Percentiles rank a stretch among this genome's conserved stretches.
Evolutionary conservation across 2,329 filamentous ascomycete species (phyloP).

Genomic region (Penicillium vulpinum): DNA sequence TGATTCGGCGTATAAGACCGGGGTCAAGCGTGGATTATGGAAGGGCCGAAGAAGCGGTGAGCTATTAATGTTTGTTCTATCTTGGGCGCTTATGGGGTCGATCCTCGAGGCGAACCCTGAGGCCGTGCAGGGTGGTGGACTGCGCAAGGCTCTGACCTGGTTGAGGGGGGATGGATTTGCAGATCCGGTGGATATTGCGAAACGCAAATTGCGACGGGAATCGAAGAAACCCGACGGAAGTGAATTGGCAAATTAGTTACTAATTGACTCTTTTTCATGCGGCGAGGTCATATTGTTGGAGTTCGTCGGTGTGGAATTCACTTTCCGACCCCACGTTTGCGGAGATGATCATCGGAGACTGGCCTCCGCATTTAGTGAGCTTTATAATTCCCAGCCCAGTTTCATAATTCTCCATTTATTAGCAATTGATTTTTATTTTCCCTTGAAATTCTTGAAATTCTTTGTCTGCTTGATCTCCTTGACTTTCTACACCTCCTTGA

Average conservation of each 20-base stretch:
- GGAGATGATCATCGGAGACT: constrained; percentile 17
- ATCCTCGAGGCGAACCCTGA: constrained; percentile 72
- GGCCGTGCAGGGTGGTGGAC: constrained; percentile 65
- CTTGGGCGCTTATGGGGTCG: constrained; percentile 73
- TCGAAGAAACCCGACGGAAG: constrained; percentile 27
- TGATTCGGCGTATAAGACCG: constrained; percentile 87
- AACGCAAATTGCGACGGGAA: constrained; percentile 31
- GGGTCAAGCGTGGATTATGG: constrained; percentile 89
- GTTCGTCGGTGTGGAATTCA: constrained; percentile 17
- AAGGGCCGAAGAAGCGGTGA: constrained; percentile 78
- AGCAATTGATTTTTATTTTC: background rate
- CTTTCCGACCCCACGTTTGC: constrained; percentile 21
- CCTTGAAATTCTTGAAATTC: background rate
- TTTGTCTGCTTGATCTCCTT: too few species aligned
- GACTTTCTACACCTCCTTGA: background rate
- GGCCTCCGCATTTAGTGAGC: constrained; percentile 16
- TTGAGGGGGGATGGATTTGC: constrained; percentile 73
- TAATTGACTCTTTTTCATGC: background rate
- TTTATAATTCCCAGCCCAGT: background rate
- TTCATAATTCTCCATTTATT: background rate
- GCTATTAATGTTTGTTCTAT: constrained; percentile 76
- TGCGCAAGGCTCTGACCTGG: constrained; percentile 73
- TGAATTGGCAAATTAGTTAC: background rate
- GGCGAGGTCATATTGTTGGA: background rate
- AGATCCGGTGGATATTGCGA: constrained; percentile 61